Evolutionary conservation across 2,329 filamentous ascomycete genomes (phyloP).

Genomic region (Rhynchosporium secalis): DNA sequence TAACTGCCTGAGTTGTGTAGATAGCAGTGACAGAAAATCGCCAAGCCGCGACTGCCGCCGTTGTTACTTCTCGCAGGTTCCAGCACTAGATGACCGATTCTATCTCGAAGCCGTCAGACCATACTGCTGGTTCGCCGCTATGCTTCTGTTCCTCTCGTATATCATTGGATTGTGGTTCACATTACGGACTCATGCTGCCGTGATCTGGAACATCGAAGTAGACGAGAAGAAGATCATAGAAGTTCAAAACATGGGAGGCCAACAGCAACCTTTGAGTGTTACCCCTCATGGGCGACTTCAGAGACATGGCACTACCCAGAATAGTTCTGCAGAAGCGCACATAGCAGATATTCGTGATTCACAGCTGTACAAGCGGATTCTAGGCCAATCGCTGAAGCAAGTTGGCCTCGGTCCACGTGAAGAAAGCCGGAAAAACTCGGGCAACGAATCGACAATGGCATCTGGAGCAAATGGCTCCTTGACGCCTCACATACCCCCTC

Average conservation of each 20-base stretch:
- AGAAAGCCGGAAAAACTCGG: conserved; percentile 45
- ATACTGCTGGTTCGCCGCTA: conserved; percentile 86
- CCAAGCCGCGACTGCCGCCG: conserved; percentile 74
- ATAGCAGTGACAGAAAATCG: conserved; percentile 42
- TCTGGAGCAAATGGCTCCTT: conserved; percentile 46
- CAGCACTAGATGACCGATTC: conserved; percentile 82
- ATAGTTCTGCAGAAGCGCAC: conserved; percentile 29
- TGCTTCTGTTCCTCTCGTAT: conserved; percentile 87
- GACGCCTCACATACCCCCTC: conserved; percentile 75
- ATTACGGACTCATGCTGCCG: conserved; percentile 88
- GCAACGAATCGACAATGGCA: conserved; percentile 18
- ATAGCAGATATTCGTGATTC: conserved; percentile 76
- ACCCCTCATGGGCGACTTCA: conserved; percentile 32
- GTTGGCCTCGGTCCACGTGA: conserved; percentile 64
- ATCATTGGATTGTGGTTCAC: conserved; percentile 95
- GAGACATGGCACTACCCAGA: conserved; percentile 32
- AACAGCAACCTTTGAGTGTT: conserved; percentile 31
- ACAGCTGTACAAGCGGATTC: conserved; percentile 86
- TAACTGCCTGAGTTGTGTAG: conserved; percentile 70
- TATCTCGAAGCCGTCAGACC: conserved; percentile 88
- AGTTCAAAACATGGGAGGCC: conserved; percentile 38
- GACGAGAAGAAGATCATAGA: conserved; percentile 74
- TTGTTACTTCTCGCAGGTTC: conserved; percentile 90
- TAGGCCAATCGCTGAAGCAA: conserved; percentile 86
- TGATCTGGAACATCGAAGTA: conserved; percentile 89